phyloP scores from a whole-genome alignment of 768 basidiomycete genomes.

The Leccinum olivaceopallidum region DNA sequence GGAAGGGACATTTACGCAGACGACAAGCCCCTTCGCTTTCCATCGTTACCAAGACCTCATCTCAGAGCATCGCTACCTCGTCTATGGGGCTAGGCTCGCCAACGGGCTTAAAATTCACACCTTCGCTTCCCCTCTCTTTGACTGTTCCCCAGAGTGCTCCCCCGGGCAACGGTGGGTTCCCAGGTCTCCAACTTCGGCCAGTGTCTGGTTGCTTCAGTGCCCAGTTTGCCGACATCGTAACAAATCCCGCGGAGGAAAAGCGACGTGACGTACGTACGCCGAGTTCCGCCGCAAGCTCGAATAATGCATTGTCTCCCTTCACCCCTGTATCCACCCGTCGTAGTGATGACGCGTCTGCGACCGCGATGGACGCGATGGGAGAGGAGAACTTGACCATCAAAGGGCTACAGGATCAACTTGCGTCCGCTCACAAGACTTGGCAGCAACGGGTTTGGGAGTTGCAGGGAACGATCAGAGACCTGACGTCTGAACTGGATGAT shows the following conservation, averaged over 20 bases:
- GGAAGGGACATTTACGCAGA: conserved; percentile 28
- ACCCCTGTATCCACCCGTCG: conserved; percentile 40
- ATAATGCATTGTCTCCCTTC: conserved; percentile 46
- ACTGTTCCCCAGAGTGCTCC: conserved; percentile 61
- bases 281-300: conserved; percentile 45
- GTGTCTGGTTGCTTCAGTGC: conserved; percentile 75
- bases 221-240: conserved; percentile 54
- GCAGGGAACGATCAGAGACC: conserved; percentile 68
- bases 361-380: conserved; percentile 31
- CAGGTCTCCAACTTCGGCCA: conserved; percentile 68
- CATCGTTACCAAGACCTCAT: conserved; percentile 29
- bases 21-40: conserved; percentile 32
- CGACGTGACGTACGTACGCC: conserved; percentile 50
- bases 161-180: conserved; percentile 60
- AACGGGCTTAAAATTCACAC: conserved; percentile 11
- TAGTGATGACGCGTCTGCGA: conserved; percentile 34
- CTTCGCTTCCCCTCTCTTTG: conserved; percentile 15
- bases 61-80: conserved; percentile 14
- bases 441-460: conserved; percentile 75
- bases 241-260: conserved; percentile 27
- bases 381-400: conserved; percentile 50
- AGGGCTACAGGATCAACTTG: conserved; percentile 61
- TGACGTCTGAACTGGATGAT: conserved; percentile 68
- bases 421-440: conserved; percentile 60
- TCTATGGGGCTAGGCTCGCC: conserved; percentile 15